Evolutionary conservation across 1,139 yeast genomes (phyloP), one percentile per base, ranked within the genome.

Genomic region (Geotrichum candidum): DNA sequence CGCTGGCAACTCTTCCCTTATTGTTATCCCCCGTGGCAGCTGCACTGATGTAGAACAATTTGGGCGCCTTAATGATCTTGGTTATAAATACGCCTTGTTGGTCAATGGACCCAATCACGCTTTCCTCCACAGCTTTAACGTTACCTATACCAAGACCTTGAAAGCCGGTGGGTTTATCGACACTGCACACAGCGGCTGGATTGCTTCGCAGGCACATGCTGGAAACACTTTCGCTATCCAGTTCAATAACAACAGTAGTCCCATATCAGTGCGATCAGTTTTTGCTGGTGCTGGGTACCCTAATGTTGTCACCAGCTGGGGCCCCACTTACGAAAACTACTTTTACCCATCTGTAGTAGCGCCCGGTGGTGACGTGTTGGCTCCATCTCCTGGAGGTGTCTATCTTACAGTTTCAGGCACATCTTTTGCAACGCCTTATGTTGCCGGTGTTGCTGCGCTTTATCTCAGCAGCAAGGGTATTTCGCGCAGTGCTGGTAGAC

Each of bases 271-370:
- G 10, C 29, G 31, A 11, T 54, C 48, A 18, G 4, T 35, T 10
- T 35, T 58, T 35, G 50, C 51, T 18, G 63, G 61, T 23, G 56
- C 57, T 27, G 62, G 64, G 5, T 27, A 13, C 13, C 54, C 62
- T 15, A 53, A 61, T 35, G 54, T 58, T 35, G 61, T 60, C 51
- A 48, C 67, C 11, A 62, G 64, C n/a, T 65, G 65, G 64, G 70
- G 70, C 35, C 69, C 69, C 29, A 67, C 68, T 22, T 63, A 63
- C 41, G 68, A 68, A 54, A 65, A 65, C 51, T 56, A 60, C 51
- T 65, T 68, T 56, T 66, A 63, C 56, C 70, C 70, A 18, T 56
- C 66, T 4, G 48, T 68, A 25, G n/a, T 64, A 31, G 69, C 69
- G 18, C 70, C 70, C 23, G 70, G 70, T 10, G 64, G 64, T 1